Base-by-base conservation (phyloP, 768 basidiomycete species). In the Tylopilus cervinicoccineus region DNA sequence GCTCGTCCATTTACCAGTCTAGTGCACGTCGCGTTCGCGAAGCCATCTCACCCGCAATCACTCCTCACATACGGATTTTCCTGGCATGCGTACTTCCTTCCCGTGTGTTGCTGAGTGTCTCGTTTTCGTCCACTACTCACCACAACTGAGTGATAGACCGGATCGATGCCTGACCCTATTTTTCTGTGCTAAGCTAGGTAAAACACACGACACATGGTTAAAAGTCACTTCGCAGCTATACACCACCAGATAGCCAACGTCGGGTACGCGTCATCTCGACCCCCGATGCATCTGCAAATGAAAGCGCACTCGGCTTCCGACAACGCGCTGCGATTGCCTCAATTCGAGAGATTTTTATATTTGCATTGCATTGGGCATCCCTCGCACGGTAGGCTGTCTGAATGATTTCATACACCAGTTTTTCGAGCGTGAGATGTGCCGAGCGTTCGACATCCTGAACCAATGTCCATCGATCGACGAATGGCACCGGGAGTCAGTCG, bases 281-380 rank as follows among this genome's bases (percentile, higher is more conserved):
- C 9, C 76, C 78, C 0, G 86, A 82, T 2, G 75, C 74, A n/a
- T 74, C 67, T 4, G 83, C 85, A 60, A 81, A 85, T 23, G 81
- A 79, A 20, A 89, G 64, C 0, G 88, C 88, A 45, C 79, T 81
- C 0, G 87, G 86, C 54, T 89, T 91, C 48, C 79, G 77, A 19
- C 83, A 73, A 0, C 76, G 69, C 4, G 81, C 77, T 2, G 76
- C 77, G 2, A 84, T 71, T 3, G 65, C 55, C 14, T 68, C 60
- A 0, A 79, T 58, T 9, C 61, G 66, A 9, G 69, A 68, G 1
- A 58, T 47, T 4, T 16, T 12, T 2, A 6, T 4, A 1, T 26
- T 10, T 6, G 17, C 28, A 19, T 20, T 11, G 26, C 4, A 12
- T n/a, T 23, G 65, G 50, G 43, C 71, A 72, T 87, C 84, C 22